phyloP scores from a whole-genome alignment of 768 basidiomycete genomes.

The Leccinum longicurvipes region DNA sequence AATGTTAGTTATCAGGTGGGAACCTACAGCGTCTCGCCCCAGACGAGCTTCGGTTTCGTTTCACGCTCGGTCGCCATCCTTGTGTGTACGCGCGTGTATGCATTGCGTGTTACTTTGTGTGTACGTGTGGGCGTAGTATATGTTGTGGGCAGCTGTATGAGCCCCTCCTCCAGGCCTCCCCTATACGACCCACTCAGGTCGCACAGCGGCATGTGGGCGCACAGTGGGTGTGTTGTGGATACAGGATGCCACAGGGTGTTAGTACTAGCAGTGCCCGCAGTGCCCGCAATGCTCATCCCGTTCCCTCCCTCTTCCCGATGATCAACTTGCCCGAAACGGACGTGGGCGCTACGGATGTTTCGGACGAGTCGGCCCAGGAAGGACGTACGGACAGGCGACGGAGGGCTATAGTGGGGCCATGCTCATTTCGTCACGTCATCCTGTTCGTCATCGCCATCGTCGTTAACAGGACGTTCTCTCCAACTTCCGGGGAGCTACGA shows the following conservation, averaged over 20 bases:
- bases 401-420: not conserved
- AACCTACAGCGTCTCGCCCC: too few relatives aligned
- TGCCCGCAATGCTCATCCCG: too few relatives aligned
- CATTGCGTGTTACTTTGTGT: too few relatives aligned
- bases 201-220: not conserved
- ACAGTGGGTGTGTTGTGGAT: not conserved
- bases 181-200: not conserved
- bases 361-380: not conserved
- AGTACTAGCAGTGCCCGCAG: not conserved
- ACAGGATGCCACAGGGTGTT: not conserved
- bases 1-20: too few relatives aligned
- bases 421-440: not conserved
- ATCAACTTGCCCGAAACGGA: constrained; percentile 4
- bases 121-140: too few relatives aligned
- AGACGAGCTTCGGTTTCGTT: too few relatives aligned
- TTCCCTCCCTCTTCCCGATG: not conserved
- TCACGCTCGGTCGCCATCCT: too few relatives aligned
- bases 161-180: not conserved
- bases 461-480: not conserved
- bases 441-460: not conserved
- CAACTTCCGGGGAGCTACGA: not conserved
- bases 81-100: too few relatives aligned
- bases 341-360: not conserved
- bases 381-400: constrained; percentile 10
- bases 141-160: too few relatives aligned